Evolutionary conservation across 169 alveolate species (phyloP), one percentile per base, ranked within the genome.

Genomic region (Cyclospora cayetanensis): DNA sequence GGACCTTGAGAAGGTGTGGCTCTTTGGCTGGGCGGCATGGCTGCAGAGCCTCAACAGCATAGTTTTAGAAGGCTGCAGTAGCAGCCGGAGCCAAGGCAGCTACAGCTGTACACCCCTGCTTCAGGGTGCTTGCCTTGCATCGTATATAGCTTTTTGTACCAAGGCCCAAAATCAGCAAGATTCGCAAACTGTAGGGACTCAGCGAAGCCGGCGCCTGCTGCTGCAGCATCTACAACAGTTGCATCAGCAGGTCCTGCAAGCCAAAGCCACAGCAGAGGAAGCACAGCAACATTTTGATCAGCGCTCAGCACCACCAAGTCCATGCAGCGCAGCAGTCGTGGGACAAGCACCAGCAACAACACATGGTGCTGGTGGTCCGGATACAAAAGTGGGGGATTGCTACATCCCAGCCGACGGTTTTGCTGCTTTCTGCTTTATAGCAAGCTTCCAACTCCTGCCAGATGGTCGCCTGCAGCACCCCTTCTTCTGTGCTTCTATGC

Each of bases 61-160:
- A 5, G 80, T 68, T 25, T 15, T 68, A 7, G 52, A 68, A 29
- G 80, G 80, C 80, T 12, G 46, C 80, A 68, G 80, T 46, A 68
- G 80, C 80, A 68, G 80, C 80, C 27, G 80, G 50, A 68, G 80
- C 80, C 27, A 43, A 39, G 31, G 43, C 1, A 66, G 80, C 39
- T 18, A 43, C 80, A 66, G 46, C 80, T 68, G 80, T 29, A 68
- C 80, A 25, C 80, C 80, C 27, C 46, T 68, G 80, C 80, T 68
- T 20, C 80, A 68, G 80, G 80, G 52, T 1, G 80, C 80, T 31
- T 68, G 80, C n/a, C 80, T 68, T 68, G 15, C 80, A 31, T 12
- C 80, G 27, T 68, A 29, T n/a, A 25, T 68, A 15, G 46, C 80
- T 31, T 68, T 68, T 25, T 68, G 80, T 46, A 29, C 50, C 80